A percentile compares a stretch with the other conserved stretches of the same genome.
Conservation (phyloP, 1,139 yeast genomes). For the Sugiyamaella xylanicola region DNA sequence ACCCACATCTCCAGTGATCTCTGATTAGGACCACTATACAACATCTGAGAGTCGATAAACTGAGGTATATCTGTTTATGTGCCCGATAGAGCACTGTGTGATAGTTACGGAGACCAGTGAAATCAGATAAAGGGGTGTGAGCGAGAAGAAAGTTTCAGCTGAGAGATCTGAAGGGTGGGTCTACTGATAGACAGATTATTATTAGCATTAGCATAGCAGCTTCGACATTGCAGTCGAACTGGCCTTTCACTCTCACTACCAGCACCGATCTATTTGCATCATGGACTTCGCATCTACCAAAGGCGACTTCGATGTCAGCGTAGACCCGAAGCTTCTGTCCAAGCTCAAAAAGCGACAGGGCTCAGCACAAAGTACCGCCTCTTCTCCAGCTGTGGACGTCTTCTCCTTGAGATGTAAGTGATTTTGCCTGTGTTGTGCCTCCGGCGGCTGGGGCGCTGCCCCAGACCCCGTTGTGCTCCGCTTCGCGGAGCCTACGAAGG, state of each 20-base stretch:
- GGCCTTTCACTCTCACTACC: background rate
- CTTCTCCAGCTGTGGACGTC: constrained; percentile 9
- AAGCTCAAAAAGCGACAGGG: constrained; percentile 7
- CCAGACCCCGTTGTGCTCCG: constrained; percentile 9
- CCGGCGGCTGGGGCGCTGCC: constrained; percentile 2
- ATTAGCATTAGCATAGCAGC: too few species aligned
- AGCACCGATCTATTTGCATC: background rate
- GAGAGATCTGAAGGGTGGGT: too few species aligned
- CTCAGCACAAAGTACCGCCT: background rate
- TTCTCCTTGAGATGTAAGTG: constrained; percentile 30
- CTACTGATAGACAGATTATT: too few species aligned
- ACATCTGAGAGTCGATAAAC: too few species aligned
- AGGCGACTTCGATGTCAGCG: constrained; percentile 17
- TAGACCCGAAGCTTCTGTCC: constrained; percentile 12
- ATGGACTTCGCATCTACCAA: constrained; percentile 12
- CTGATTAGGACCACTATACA: background rate
- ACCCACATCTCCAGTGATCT: background rate
- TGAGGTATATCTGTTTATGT: background rate
- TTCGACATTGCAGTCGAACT: too few species aligned
- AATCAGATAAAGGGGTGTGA: too few species aligned
- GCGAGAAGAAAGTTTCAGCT: too few species aligned
- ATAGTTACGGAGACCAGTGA: too few species aligned
- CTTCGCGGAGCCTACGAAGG: too few species aligned
- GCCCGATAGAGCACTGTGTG: background rate
- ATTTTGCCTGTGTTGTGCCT: constrained; percentile 22